Evolutionary conservation across 129 eudicot species (phyloP).

Genomic region (Chrysanthemum makinoi): DNA sequence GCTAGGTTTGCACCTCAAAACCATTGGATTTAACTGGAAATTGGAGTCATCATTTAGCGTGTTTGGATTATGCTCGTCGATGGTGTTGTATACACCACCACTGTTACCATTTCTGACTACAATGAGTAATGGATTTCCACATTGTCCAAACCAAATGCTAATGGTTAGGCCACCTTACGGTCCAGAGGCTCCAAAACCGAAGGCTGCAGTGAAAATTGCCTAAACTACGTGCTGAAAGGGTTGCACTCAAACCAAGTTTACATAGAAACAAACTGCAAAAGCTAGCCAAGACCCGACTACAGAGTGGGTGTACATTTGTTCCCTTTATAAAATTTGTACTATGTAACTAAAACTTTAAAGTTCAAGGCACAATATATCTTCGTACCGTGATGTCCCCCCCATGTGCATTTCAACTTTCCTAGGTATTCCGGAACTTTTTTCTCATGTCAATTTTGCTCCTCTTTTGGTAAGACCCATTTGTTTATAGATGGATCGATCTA

Average conservation of each 20-base stretch:
- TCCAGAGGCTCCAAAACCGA: conserved; percentile 15
- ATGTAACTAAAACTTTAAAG: conserved; percentile 25
- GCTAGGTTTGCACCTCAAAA: conserved; percentile 16
- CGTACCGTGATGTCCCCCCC: conserved; percentile 42
- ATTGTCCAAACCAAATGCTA: conserved; percentile 36
- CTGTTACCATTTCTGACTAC: conserved; percentile 34
- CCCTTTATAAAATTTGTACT: no score
- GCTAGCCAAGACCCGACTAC: no score
- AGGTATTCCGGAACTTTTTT: no score
- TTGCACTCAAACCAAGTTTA: neutral
- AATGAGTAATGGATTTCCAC: conserved; percentile 22
- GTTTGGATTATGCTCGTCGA: conserved; percentile 55
- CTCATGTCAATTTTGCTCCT: no score
- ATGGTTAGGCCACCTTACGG: conserved; percentile 23
- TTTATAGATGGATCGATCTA: no score
- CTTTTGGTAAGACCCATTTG: no score
- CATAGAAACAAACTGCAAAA: no score
- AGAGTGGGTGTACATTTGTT: no score
- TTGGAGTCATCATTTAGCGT: conserved; percentile 37
- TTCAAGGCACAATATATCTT: conserved; percentile 28
- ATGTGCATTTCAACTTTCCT: no score
- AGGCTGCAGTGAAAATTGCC: conserved; percentile 5
- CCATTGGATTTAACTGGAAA: conserved; percentile 67
- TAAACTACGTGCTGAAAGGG: conserved; percentile 12
- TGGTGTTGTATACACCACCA: conserved; percentile 38